Evolutionary conservation across 352 stramenopile genomes (phyloP).

Genomic region (Phytopythium helicoides): DNA sequence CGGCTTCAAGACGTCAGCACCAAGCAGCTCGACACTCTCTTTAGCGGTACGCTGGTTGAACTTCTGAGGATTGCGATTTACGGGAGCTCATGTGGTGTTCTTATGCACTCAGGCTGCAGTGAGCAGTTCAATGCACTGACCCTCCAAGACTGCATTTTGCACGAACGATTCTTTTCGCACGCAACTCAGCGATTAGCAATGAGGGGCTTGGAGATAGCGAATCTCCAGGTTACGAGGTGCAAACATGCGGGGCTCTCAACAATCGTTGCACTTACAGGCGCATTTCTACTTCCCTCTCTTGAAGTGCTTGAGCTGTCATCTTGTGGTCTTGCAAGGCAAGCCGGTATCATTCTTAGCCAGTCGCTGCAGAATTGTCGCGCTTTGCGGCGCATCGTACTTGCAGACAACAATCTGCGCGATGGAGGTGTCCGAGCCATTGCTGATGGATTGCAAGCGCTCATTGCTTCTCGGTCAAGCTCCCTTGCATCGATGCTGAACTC

Average conservation of each 20-base stretch:
- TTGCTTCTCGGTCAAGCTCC: conserved; percentile 9
- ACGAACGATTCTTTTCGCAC: conserved; percentile 32
- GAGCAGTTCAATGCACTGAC: conserved; percentile 22
- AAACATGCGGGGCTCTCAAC: conserved; percentile 58
- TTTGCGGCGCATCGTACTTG: conserved; percentile 32
- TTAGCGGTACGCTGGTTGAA: conserved; percentile 8
- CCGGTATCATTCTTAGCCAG: conserved; percentile 59
- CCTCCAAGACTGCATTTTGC: conserved; percentile 39
- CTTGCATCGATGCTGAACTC: not conserved
- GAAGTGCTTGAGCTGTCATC: conserved; percentile 45
- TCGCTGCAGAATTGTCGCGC: conserved; percentile 33
- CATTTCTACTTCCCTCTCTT: conserved; percentile 28
- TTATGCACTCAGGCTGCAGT: conserved; percentile 12
- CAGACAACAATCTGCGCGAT: conserved; percentile 55
- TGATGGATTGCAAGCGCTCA: conserved; percentile 33
- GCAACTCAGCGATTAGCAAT: conserved; percentile 21
- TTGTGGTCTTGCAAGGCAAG: conserved; percentile 49
- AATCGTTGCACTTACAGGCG: conserved; percentile 39
- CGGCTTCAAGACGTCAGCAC: conserved; percentile 21
- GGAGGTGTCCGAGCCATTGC: conserved; percentile 46
- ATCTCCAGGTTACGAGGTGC: conserved; percentile 36
- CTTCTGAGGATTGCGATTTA: not conserved
- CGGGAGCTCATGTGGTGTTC: not conserved
- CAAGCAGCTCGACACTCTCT: conserved; percentile 27
- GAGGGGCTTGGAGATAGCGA: conserved; percentile 15